Base-by-base conservation (phyloP, 148 eudicot genomes). In the Chenopodium berlandieri region DNA sequence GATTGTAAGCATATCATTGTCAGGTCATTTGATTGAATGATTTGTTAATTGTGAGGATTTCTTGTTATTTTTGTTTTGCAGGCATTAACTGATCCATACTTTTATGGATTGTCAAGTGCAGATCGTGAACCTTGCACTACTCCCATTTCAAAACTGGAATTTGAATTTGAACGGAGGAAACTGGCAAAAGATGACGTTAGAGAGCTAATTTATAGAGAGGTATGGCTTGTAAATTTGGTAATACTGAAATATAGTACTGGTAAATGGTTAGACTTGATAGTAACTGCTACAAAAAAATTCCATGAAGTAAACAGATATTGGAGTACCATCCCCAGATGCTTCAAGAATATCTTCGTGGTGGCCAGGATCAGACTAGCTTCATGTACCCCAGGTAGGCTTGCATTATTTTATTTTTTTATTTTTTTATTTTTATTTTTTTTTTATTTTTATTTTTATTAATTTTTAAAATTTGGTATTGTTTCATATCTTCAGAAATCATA, bases 301-400 rank as follows among this genome's bases (percentile, higher is more conserved):
- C 83, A 75, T 81, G 66, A 85, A 84, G 68, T 84, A 81, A 87
- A 88, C 98, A 94, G 98, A 94, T 92, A 79, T 83, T 94, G 86
- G 98, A 94, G 92, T 94, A 94, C 82, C 98, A 92, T 91, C 96
- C 98, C 54, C 94, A 91, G 85, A 94, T 94, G 98, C 90, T 94
- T 85, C 90, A 89, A 86, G 98, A 94, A 87, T 90, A 92, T 86
- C 89, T 91, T 78, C 87, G 85, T 82, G 98, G 98, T 75, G 87
- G 80, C 44, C 44, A 37, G 81, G 94, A 92, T 80, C 94, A 88
- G 78, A 91, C 89, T 72, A 86, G 91, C 90, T 94, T 94, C 88
- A 90, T 94, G 95, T 94, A 94, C 90, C 98, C 98, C 79, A 94
- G 98, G 98, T 94, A 65, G 16, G 66, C 65, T 76, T 54, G 23